These are phyloP conservation scores for Aureoboletus auriporus DNA, from an alignment of 768 basidiomycete genomes.

Conservation along the genomic window DNA sequence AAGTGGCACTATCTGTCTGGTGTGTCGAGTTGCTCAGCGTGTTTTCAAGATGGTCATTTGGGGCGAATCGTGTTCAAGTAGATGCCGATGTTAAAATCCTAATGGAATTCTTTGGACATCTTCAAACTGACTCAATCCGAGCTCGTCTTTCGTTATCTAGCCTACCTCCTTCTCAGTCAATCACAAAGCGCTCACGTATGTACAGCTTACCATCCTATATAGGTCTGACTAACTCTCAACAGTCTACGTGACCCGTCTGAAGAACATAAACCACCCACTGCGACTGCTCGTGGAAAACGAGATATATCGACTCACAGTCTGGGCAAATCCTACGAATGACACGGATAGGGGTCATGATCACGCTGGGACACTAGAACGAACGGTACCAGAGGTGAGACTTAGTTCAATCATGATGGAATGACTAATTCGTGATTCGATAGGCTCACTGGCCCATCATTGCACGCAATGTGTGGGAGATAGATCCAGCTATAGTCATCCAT, in stretches of 20 bases:
- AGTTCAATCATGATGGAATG: background rate
- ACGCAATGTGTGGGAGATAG: slow-evolving; percentile 74
- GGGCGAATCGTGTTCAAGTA: slow-evolving; percentile 88
- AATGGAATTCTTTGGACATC: slow-evolving; percentile 74
- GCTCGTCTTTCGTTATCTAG: slow-evolving; percentile 58
- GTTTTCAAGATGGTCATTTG: slow-evolving; percentile 81
- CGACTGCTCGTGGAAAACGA: slow-evolving; percentile 88
- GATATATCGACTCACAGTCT: slow-evolving; percentile 78
- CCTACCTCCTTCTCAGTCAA: slow-evolving; percentile 48
- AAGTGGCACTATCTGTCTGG: slow-evolving; percentile 27
- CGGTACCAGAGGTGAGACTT: slow-evolving; percentile 54
- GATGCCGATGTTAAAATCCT: slow-evolving; percentile 85
- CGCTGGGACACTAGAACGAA: slow-evolving; percentile 50
- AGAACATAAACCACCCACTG: slow-evolving; percentile 69
- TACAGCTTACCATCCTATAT: background rate
- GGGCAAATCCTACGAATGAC: slow-evolving; percentile 87
- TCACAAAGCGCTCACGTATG: slow-evolving; percentile 41
- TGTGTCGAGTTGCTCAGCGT: background rate
- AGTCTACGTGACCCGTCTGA: slow-evolving; percentile 61
- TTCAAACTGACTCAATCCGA: slow-evolving; percentile 71
- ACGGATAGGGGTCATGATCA: slow-evolving; percentile 62
- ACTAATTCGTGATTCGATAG: slow-evolving; percentile 30
- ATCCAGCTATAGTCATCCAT: slow-evolving; percentile 79
- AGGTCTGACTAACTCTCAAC: slow-evolving; percentile 7
- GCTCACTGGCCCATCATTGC: slow-evolving; percentile 63